phyloP scores from a whole-genome alignment of 192 early-diverging fungal genomes.

The Podila epigama region DNA sequence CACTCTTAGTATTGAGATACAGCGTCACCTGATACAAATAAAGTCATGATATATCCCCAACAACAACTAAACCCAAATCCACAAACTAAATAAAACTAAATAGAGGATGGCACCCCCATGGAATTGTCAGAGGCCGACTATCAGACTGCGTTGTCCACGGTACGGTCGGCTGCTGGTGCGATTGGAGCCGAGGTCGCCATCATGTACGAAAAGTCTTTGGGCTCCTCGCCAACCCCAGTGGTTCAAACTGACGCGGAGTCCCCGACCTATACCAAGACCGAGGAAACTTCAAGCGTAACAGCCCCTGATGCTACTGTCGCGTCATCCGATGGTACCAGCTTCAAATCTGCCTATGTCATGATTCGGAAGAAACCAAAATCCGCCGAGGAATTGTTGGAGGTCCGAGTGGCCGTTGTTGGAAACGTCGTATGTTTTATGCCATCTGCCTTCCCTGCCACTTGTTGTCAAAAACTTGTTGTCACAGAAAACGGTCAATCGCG shows the following conservation, averaged over 20 bases:
- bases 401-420: constrained; percentile 89
- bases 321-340: constrained; percentile 4
- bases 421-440: constrained; percentile 77
- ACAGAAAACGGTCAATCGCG: not conserved
- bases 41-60: not conserved
- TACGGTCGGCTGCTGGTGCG: constrained; percentile 48
- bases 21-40: not conserved
- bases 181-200: constrained; percentile 56
- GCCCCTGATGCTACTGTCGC: not conserved
- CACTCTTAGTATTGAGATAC: not conserved
- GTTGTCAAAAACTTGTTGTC: not conserved
- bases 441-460: not conserved
- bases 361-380: constrained; percentile 72
- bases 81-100: not conserved
- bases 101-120: constrained; percentile 80
- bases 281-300: not conserved
- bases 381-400: constrained; percentile 85
- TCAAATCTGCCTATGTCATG: constrained; percentile 62
- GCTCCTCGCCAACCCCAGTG: not conserved
- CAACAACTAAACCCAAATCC: not conserved
- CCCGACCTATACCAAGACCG: not conserved
- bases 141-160: constrained; percentile 43
- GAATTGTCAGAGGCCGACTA: constrained; percentile 62
- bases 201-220: constrained; percentile 51
- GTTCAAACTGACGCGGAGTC: no score